Percentiles rank a stretch among this genome's conserved stretches.
phyloP scores from a whole-genome alignment of 1,139 yeast species.

The Taphrina communis region DNA sequence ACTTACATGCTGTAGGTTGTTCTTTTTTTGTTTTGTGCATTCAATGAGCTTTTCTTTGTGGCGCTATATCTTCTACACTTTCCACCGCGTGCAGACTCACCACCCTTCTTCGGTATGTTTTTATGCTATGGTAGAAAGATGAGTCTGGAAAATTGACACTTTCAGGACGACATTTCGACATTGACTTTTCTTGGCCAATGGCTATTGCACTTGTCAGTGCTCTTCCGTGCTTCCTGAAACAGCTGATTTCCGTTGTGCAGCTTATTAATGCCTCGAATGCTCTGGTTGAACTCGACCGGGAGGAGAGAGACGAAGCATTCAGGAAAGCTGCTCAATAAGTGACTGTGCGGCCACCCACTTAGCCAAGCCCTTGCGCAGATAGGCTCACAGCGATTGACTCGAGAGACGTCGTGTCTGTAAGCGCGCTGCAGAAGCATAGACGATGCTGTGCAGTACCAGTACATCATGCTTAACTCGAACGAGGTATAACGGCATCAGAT shows the following conservation, averaged over 20 bases:
- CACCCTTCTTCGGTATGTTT: conserved; percentile 36
- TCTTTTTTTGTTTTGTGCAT: conserved; percentile 84
- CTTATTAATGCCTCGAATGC: conserved; percentile 81
- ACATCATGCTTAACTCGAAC: too few relatives aligned
- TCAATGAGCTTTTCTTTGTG: conserved; percentile 89
- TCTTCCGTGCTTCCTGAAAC: conserved; percentile 58
- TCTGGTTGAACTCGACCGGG: conserved; percentile 81
- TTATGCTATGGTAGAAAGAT: background rate
- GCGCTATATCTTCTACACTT: conserved; percentile 81
- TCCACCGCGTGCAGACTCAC: conserved; percentile 53
- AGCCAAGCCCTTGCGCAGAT: too few relatives aligned
- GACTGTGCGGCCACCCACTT: too few relatives aligned
- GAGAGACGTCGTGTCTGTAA: too few relatives aligned
- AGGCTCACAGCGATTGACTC: too few relatives aligned
- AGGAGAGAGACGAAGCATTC: conserved; percentile 51
- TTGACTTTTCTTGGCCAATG: conserved; percentile 39
- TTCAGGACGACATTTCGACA: conserved; percentile 45
- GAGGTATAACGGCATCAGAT: too few relatives aligned
- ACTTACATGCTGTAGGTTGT: conserved; percentile 55
- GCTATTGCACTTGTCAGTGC: conserved; percentile 37
- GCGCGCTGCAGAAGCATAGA: too few relatives aligned
- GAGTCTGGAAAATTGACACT: background rate
- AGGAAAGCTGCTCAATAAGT: conserved; percentile 3
- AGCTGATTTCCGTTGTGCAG: conserved; percentile 86
- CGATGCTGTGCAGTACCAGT: too few relatives aligned